Conservation (phyloP, 371 early-diverging fungal species). For the Dinochytrium kinnereticum region DNA sequence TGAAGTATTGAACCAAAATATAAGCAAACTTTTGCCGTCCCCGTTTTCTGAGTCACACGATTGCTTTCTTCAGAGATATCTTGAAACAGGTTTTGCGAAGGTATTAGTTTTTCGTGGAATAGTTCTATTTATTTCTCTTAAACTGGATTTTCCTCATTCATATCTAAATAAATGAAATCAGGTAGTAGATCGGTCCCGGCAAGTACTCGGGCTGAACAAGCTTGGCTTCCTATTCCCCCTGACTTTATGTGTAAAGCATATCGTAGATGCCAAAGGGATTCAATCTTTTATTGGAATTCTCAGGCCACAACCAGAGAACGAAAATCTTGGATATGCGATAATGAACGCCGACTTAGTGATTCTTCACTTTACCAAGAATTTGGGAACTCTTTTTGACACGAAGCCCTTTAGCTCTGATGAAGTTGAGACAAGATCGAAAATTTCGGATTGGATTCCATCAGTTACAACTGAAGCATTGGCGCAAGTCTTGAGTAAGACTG, state of each 20-base stretch:
- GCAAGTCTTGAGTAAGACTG: background rate
- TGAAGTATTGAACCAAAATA: slow-evolving; percentile 41
- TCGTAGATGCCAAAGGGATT: slow-evolving; percentile 22
- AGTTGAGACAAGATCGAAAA: background rate
- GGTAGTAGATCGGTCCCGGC: slow-evolving; percentile 46
- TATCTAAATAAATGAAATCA: no score
- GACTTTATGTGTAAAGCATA: slow-evolving; percentile 43
- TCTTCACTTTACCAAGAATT: slow-evolving; percentile 27
- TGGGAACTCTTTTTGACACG: slow-evolving; percentile 16
- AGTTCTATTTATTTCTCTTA: no score
- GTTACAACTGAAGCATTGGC: background rate
- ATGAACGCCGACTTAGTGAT: slow-evolving; percentile 7
- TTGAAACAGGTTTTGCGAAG: slow-evolving; percentile 50
- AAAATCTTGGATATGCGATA: slow-evolving; percentile 31
- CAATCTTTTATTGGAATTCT: slow-evolving; percentile 42
- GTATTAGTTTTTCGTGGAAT: slow-evolving; percentile 16
- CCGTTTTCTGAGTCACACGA: slow-evolving; percentile 50
- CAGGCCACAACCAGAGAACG: slow-evolving; percentile 21
- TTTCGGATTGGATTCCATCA: background rate
- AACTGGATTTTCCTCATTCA: no score
- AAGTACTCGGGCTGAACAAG: slow-evolving; percentile 40
- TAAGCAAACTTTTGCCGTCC: slow-evolving; percentile 41
- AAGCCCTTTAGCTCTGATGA: background rate
- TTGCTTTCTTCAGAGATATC: slow-evolving; percentile 37
- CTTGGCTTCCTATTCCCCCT: slow-evolving; percentile 37